Conservation (phyloP, 176 grass and related monocot genomes). For the Oropetium thomaeum region DNA sequence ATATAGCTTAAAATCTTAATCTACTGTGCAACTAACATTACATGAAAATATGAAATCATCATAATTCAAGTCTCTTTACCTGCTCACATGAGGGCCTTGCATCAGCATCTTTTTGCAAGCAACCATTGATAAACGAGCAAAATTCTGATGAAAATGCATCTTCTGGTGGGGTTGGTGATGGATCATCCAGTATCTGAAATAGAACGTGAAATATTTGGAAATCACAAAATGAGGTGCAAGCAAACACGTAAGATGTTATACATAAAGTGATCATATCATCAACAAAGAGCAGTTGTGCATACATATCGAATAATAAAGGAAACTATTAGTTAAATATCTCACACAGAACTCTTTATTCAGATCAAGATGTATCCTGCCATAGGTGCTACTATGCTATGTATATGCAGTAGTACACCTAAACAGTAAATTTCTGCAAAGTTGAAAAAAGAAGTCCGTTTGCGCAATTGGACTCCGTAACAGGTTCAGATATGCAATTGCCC, state of each 20-base stretch:
- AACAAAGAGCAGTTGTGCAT: not conserved
- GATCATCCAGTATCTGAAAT: slow-evolving; percentile 83
- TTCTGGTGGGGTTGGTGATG: slow-evolving; percentile 71
- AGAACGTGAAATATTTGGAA: slow-evolving; percentile 10
- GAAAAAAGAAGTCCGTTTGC: too few relatives aligned
- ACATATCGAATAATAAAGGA: not conserved
- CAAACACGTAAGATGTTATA: slow-evolving; percentile 9
- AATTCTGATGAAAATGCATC: slow-evolving; percentile 75
- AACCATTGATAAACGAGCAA: slow-evolving; percentile 84
- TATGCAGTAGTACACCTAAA: not conserved
- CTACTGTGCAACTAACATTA: not conserved
- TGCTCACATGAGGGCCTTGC: slow-evolving; percentile 72
- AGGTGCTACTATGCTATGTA: not conserved
- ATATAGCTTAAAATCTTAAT: not conserved
- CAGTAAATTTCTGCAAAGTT: too few relatives aligned
- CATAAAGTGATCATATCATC: slow-evolving; percentile 9
- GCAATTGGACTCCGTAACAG: too few relatives aligned
- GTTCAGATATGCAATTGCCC: too few relatives aligned
- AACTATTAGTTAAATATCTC: not conserved
- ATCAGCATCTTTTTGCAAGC: slow-evolving; percentile 85
- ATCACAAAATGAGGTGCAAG: slow-evolving; percentile 8
- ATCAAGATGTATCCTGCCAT: not conserved
- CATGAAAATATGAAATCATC: slow-evolving; percentile 26
- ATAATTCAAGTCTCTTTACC: slow-evolving; percentile 28
- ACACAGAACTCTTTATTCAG: not conserved